Base-by-base conservation (phyloP, 2,329 filamentous ascomycete genomes). In the Colletotrichum cuscutae region DNA sequence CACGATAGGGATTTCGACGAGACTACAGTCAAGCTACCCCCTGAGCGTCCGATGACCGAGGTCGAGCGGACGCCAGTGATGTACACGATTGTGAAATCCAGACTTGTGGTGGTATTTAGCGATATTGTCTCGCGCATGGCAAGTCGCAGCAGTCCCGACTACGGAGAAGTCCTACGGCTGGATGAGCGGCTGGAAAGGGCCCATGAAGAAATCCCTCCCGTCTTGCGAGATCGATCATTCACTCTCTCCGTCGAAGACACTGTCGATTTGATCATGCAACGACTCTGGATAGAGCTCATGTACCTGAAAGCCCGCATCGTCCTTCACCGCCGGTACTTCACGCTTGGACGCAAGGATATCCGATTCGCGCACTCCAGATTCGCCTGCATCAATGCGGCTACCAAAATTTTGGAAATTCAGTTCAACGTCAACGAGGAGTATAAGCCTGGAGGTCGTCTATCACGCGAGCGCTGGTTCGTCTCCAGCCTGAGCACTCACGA, bases 321-420 rank as follows among this genome's bases (percentile, higher is more conserved):
- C 22, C 77, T 86, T 5, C 84, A 86, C 74, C 79, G 84, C 5
- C 74, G 75, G 22, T 81, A 79, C 61, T 74, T 82, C 24, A 76
- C 76, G 5, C 42, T 75, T 0, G 83, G 81, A 0, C 80, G 81
- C 24, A 79, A 77, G 1, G 80, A 85, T 65, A 15, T 73, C 1
- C 79, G 78, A 7, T 86, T 82, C 67, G 75, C 77, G 28, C 81
- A 82, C 70, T 87, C 86, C 0, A 80, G 85, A 6, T 77, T 77
- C 56, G 79, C 81, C 0, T 87, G 86, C 74, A 76, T 87, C 3
- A 83, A 86, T 65, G 84, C 86, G 5, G 84, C 86, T 1, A 78
- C 82, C 26, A 80, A 82, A 46, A 84, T 85, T 11, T 77, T 88
- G 19, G 77, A 81, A 3, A 80, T 84, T 52, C 86, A 88, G 71